phyloP scores from a whole-genome alignment of 768 basidiomycete genomes.

The Daedalea quercina region DNA sequence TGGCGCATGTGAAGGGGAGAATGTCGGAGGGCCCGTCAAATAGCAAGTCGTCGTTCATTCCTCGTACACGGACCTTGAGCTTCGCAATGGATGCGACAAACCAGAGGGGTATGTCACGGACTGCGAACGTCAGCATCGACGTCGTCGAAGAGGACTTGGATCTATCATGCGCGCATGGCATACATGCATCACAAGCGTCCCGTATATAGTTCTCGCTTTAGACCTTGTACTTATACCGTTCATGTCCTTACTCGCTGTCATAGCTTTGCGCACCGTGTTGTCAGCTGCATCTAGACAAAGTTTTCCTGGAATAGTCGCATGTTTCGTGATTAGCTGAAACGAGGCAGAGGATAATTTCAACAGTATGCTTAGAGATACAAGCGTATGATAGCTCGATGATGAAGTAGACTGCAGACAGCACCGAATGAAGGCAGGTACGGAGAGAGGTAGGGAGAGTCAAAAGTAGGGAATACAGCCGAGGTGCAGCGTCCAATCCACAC shows the following conservation, averaged over 20 bases:
- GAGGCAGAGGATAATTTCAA: constrained; percentile 11
- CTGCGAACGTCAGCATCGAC: background rate
- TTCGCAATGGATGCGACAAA: background rate
- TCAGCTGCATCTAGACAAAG: no score
- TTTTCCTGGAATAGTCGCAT: no score
- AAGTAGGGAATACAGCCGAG: constrained; percentile 1
- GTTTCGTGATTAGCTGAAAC: background rate
- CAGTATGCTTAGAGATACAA: constrained; percentile 26
- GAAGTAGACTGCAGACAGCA: constrained; percentile 2
- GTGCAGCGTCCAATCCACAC: constrained; percentile 3
- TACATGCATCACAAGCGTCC: no score
- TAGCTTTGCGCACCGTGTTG: no score
- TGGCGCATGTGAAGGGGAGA: background rate
- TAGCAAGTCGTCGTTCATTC: background rate
- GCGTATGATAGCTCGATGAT: constrained; percentile 23
- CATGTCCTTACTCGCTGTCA: no score
- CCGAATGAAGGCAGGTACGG: constrained; percentile 7
- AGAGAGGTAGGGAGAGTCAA: background rate
- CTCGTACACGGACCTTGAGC: background rate
- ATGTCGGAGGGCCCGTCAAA: background rate
- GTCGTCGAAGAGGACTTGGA: background rate
- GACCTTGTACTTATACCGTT: no score
- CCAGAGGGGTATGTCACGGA: background rate
- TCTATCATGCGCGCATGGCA: no score
- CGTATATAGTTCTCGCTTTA: no score